These are phyloP conservation scores for Liriodendron chinense DNA, from an alignment of 164 flowering plant species.

Conservation along the genomic window DNA sequence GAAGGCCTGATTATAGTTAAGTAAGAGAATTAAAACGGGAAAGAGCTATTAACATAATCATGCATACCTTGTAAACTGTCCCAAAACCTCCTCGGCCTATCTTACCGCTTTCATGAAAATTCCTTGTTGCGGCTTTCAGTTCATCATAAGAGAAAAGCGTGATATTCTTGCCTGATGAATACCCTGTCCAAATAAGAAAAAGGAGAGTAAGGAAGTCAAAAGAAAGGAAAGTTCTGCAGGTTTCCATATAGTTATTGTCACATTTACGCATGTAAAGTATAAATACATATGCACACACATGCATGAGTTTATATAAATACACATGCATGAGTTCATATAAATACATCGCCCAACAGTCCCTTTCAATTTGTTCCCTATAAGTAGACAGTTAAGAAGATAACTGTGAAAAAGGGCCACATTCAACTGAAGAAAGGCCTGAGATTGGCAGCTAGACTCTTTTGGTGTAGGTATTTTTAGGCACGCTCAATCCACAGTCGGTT, in stretches of 20 bases:
- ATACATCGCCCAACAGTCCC: too few relatives aligned
- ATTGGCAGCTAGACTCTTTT: too few relatives aligned
- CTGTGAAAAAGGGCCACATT: too few relatives aligned
- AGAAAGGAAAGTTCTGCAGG: not conserved
- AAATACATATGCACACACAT: too few relatives aligned
- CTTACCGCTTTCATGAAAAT: slow-evolving; percentile 50
- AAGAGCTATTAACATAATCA: not conserved
- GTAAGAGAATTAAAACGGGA: not conserved
- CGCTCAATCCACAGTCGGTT: not conserved
- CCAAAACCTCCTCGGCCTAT: slow-evolving; percentile 86
- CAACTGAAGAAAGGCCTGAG: too few relatives aligned
- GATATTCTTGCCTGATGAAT: slow-evolving; percentile 28
- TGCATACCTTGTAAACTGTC: slow-evolving; percentile 62
- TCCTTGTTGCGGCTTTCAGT: slow-evolving; percentile 51
- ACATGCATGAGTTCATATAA: too few relatives aligned
- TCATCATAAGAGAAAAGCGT: slow-evolving; percentile 52
- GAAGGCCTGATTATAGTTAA: not conserved
- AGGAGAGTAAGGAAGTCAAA: not conserved
- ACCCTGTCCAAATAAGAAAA: slow-evolving; percentile 24
- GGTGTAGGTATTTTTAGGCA: not conserved
- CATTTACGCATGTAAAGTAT: not conserved
- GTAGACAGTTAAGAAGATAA: too few relatives aligned
- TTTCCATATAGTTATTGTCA: not conserved
- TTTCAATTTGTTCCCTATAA: too few relatives aligned
- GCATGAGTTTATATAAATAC: too few relatives aligned